Base-by-base conservation (phyloP, 495 filamentous ascomycete species). In the Elaphomyces granulatus region DNA sequence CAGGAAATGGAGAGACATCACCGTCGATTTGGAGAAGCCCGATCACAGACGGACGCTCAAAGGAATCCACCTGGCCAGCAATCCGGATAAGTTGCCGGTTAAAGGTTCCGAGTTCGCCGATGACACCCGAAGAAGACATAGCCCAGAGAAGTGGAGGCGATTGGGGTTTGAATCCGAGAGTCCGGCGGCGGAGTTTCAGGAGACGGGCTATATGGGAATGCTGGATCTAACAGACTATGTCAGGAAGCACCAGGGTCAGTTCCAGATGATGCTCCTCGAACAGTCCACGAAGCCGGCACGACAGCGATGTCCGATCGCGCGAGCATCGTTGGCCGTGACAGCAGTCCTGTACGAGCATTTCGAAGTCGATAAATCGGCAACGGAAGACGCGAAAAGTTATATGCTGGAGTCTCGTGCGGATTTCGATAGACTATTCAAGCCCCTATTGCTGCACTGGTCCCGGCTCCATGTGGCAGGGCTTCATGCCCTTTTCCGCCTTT, bases 151-250 rank as follows among this genome's bases (percentile, higher is more conserved):
- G 58, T 98, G 90, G 90, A 67, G 87, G 41, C 68, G 88, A 32
- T 57, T 98, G 26, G 90, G 90, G 2, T 99, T 99, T 51, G 82
- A 90, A 57, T 79, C 84, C 0, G 92, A 96, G 53, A 82, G 70
- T 42, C 90, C 90, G 8, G 77, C 77, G 0, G 60, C 66, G 45
- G 90, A 96, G 48, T 96, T 99, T 57, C 77, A 86, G 2, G 68
- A 75, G 17, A 77, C 80, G 14, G 90, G 90, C 1, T 96, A 88
- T 53, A 59, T 99, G 32, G 90, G 92, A 15, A 84, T 99, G 78
- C 94, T 96, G 86, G 90, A 99, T 56, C 53, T 96, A 50, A 87
- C 84, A 4, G 87, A 96, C 57, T 99, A 83, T 55, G 83, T 93
- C 36, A 71, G 80, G 47, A 92, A 83, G 51, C 76, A 92, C 46